Evolutionary conservation across 768 basidiomycete genomes (phyloP), one percentile per base, ranked within the genome.

Genomic region (Lentinus brumalis): DNA sequence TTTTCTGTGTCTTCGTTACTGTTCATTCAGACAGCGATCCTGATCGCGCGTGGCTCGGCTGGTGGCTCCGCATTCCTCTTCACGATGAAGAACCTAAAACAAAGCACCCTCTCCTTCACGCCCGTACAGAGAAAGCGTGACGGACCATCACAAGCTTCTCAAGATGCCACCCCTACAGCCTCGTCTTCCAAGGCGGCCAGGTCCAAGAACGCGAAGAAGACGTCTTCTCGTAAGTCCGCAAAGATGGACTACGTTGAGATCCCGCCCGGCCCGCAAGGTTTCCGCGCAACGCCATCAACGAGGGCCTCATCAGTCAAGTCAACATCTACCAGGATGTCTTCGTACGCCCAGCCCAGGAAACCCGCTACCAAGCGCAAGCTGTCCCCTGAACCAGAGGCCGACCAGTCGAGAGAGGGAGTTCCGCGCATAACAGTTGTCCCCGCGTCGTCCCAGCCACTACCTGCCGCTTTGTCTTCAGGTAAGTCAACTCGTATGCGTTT

Each of bases 241-340:
- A 35, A 35, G 35, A 50, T 70, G 69, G 63, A 65, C 66, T 51
- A 65, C 70, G 50, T 71, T 58, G 40, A 64, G 65, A 44, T 69
- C 63, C 52, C 73, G 67, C 63, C 60, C 18, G 53, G 69, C 63
- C 16, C 69, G 70, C 55, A 53, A 35, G 53, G 38, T 32, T 46
- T 45, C 21, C 50, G 60, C 29, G 35, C 49, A 1, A 29, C 55
- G 31, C 2, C 44, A n/a, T 46, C 62, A 14, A 10, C 51, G 0
- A 53, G 32, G 15, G 11, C 46, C 16, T 41, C 60, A 16, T 46
- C 51, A 11, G 18, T 10, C 15, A 55, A 50, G 32, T 31, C 41
- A 16, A n/a, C 40, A 16, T 10, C 52, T 4, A 21, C 26, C n/a
- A 30, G 11, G 14, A 31, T 15, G 12, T 29, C 26, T 8, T 10